Evolutionary conservation across 2,329 filamentous ascomycete genomes (phyloP), one percentile per base, ranked within the genome.

Genomic region (Fonsecaea multimorphosa): DNA sequence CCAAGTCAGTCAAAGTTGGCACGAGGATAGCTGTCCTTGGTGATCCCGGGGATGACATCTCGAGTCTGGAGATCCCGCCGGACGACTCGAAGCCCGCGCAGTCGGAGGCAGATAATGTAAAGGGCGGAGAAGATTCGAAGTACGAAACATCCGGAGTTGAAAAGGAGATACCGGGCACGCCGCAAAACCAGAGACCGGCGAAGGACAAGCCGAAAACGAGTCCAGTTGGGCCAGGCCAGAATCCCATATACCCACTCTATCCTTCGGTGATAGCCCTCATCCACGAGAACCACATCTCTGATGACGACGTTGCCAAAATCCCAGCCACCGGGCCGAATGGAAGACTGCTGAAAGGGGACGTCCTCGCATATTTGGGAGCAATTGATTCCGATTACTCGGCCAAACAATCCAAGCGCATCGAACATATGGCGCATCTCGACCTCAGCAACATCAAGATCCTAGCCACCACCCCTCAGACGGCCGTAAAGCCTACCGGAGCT

Each of bases 391-490:
- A 88, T 65, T 90, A 91, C 71, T 91, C 94, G 1, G 84, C 86
- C 24, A 83, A 87, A 67, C 85, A 93, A 72, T 90, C 91, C 62
- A 82, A 85, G 64, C 88, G 87, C 59, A 89, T 96, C 75, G 83
- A 87, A 66, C 89, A 92, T 78, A 87, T 95, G 56, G 82, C 86
- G 49, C 92, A 96, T 78, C 87, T 99, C 60, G 94, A 99, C 77
- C 87, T 99, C 27, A 95, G 91, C 82, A 97, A 98, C 82, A 94
- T 98, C 82, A 96, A 96, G 83, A 81, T 94, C 65, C 89, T 89
- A 55, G 72, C 78, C n/a, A 73, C 79, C 16, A 74, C 75, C 27
- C 71, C 58, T 7, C 32, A 60, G 36, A 46, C 44, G 4, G 19
- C 57, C 27, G 31, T 27, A 24, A 24, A n/a, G 16, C 36, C 29